Percentiles rank a stretch among this genome's conserved stretches.
Evolutionary conservation across 139 green algal species (phyloP).

Genomic region (Bryopsis sp.): DNA sequence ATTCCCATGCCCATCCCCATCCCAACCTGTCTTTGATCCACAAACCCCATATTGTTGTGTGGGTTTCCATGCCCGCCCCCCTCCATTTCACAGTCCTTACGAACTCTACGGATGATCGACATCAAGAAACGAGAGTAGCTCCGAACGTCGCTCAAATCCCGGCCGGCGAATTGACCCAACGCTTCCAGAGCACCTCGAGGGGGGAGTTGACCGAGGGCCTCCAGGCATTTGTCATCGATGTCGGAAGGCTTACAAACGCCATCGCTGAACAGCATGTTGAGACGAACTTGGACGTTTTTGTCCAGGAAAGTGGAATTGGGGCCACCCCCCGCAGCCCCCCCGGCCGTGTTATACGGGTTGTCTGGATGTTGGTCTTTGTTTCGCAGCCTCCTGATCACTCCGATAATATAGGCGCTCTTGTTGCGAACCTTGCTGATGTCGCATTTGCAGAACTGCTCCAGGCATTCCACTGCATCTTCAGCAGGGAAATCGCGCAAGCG

Average conservation of each 20-base stretch:
- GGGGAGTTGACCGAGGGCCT: constrained; percentile 24
- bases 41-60: neutral
- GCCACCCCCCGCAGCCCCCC: neutral
- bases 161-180: constrained; percentile 27
- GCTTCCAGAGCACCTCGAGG: constrained; percentile 14
- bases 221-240: constrained; percentile 26
- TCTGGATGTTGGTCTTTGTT: neutral
- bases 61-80: too few species aligned
- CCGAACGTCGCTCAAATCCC: constrained; percentile 33
- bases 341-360: too few species aligned
- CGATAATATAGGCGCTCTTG: constrained; percentile 30
- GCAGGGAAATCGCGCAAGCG: constrained; percentile 25
- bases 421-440: constrained; percentile 30
- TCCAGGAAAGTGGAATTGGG: constrained; percentile 6
- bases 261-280: constrained; percentile 22
- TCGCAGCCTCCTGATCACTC: constrained; percentile 27
- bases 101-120: constrained; percentile 20
- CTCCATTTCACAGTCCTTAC: neutral
- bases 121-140: constrained; percentile 34
- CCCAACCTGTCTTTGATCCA: neutral
- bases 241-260: constrained; percentile 15
- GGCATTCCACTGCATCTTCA: constrained; percentile 21
- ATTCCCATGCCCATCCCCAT: neutral
- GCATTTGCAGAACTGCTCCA: constrained; percentile 32
- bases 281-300: constrained; percentile 24